Base-by-base conservation (phyloP, 1,284 basidiomycete species). In the Ustilago esculenta region DNA sequence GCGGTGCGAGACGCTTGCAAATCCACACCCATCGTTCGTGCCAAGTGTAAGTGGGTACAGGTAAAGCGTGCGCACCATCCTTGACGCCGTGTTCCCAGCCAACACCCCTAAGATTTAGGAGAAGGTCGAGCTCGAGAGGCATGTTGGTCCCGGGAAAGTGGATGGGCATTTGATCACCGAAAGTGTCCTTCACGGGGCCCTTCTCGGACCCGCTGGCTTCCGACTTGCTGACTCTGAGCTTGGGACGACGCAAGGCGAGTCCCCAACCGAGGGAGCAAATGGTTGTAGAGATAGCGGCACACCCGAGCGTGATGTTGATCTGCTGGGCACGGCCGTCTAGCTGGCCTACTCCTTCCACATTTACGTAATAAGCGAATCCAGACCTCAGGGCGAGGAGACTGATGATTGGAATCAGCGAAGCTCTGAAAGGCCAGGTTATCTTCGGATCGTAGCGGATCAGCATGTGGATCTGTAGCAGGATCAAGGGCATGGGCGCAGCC, bases 21-120 rank as follows among this genome's bases (percentile, higher is more conserved):
- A 54, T 33, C 67, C 67, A 71, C n/a, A 1, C 14, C 35, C 29
- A 15, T 5, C 61, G 58, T 8, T 58, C 32, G 0, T 18, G 25
- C 4, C 4, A 30, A 10, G 36, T 60, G 36, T 27, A 47, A 2
- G 37, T 30, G 18, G 24, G 60, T 5, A 51, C 39, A n/a, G 66
- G 66, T 1, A 53, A 30, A 14, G 60, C 59, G n/a, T 57, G 58
- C 0, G 47, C 33, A 8, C 39, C 46, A 12, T 49, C 34, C n/a
- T 50, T 56, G 15, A 67, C 35, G 21, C 72, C 72, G 20, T 64
- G 43, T 34, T 61, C 43, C 72, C 72, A 74, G 15, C 72, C 72
- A 1, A 69, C 14, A 2, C 51, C 69, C n/a, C 72, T 48, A n/a
- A 66, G 8, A 25, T 65, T 66, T 20, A 48, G 11, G 17, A 70